Evolutionary conservation across 331 rosid genomes (phyloP), one percentile per base, ranked within the genome.

Genomic region (Prunus yedoensis): DNA sequence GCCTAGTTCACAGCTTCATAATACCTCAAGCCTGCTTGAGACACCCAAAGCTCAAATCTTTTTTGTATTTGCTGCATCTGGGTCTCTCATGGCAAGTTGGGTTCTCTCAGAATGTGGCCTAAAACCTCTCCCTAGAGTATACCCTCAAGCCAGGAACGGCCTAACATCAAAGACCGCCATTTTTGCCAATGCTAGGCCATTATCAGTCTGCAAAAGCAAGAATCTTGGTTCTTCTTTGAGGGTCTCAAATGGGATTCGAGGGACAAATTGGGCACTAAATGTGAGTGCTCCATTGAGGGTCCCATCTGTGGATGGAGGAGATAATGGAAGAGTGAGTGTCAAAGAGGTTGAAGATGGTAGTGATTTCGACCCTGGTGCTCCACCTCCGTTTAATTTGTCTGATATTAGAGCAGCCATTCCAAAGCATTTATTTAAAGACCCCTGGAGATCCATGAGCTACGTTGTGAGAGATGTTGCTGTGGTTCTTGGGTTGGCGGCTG

Each of bases 381-480:
- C 85, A 43, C 89, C 87, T 43, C 83, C 85, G 4, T 86, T 86
- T 73, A 76, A 78, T n/a, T 32, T 86, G 60, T 74, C 83, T 50
- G 89, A 80, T 64, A 62, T 86, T 57, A 80, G 87, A 61, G 85
- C 89, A 1, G 87, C 85, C 63, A 86, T 86, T 77, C 89, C 89
- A 0, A 80, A 86, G 70, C 89, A 86, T 75, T 86, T 87, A 27
- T 86, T 86, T 56, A 86, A 74, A 77, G 71, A 86, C 66, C 87
- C 89, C 2, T 83, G 87, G 89, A 80, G 51, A 64, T 86, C 89
- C 30, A 83, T 86, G 89, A 83, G 85, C 79, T 86, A 83, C 52
- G 89, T 86, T 64, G 76, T 83, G 77, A 80, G 89, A 61, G 89
- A 86, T 75, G 81, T 82, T 1, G 85, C 79, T 18, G 85, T 83